Conservation (phyloP, 805 yeast genomes). For the Clavispora carvajalis region DNA sequence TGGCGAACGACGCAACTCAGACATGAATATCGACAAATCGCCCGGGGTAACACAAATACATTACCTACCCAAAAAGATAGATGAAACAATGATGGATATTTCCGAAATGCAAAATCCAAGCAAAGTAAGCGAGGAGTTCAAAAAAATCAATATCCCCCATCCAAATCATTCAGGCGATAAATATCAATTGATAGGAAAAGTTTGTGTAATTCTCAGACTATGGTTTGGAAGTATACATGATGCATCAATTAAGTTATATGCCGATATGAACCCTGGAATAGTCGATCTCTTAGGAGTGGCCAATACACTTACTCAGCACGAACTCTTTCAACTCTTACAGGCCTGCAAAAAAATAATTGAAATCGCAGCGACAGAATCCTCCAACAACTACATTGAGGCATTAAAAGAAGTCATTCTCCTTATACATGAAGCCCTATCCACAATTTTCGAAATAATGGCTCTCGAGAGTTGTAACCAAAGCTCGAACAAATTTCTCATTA, state of each 20-base stretch:
- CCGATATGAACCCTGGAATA: conserved; percentile 13
- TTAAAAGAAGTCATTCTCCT: conserved; percentile 24
- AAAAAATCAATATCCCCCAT: no score
- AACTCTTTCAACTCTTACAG: conserved; percentile 14
- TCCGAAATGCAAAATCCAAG: no score
- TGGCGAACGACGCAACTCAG: no score
- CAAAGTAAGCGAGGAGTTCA: no score
- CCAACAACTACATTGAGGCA: conserved; percentile 12
- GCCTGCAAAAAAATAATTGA: conserved; percentile 15
- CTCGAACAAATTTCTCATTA: conserved; percentile 13
- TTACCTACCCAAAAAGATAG: no score
- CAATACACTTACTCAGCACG: conserved; percentile 10
- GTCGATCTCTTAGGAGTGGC: conserved; percentile 17
- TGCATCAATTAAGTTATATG: conserved; percentile 2
- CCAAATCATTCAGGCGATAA: neutral
- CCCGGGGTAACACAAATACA: neutral
- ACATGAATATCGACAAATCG: neutral
- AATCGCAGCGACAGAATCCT: conserved; percentile 7
- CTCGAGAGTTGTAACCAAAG: conserved; percentile 9
- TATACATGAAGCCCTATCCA: conserved; percentile 21
- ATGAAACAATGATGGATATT: no score
- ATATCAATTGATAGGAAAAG: conserved; percentile 11
- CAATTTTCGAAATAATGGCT: conserved; percentile 14
- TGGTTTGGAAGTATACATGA: conserved; percentile 18
- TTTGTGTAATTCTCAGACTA: conserved; percentile 12